Evolutionary conservation across 441 rosid genomes (phyloP), one percentile per base, ranked within the genome.

Genomic region (Corymbia citriodora): DNA sequence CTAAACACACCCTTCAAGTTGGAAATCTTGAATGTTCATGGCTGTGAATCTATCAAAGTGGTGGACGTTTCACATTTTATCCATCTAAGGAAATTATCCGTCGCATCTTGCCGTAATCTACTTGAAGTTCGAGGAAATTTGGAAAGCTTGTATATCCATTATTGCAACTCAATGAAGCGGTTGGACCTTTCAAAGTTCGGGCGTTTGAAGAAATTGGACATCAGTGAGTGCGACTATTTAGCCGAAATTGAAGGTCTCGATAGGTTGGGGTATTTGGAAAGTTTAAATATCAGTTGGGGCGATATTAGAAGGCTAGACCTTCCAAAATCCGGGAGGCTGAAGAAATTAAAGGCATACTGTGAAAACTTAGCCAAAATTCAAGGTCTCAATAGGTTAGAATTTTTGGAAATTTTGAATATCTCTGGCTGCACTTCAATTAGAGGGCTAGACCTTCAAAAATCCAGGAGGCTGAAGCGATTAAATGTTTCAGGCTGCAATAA

Each of bases 251-350:
- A 72, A 36, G 27, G 49, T 0, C 82, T 72, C 2, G 48, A 72
- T 72, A 3, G 27, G 9, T 72, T 10, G 49, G 27, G 5, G 15
- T 10, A 36, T 1, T 6, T 36, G 5, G 9, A 36, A 36, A 0
- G 1, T 1, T 1, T 36, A 23, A 1, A 1, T 3, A 5, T 72
- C 9, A 0, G 2, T 4, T 0, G 1, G 0, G 40, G n/a, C n/a
- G n/a, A n/a, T n/a, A n/a, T n/a, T n/a, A n/a, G n/a, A n/a, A n/a
- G n/a, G n/a, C n/a, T n/a, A n/a, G n/a, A n/a, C n/a, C n/a, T n/a
- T n/a, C n/a, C n/a, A n/a, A n/a, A n/a, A n/a, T n/a, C 0, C 0
- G 1, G 4, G 29, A 19, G 49, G 3, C 8, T 72, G 48, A 31
- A 9, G 45, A 2, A 0, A 33, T 33, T 70, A 5, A 0, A 10